Base-by-base conservation (phyloP, 2,329 filamentous ascomycete genomes). In the Chaetomium olivaceum region DNA sequence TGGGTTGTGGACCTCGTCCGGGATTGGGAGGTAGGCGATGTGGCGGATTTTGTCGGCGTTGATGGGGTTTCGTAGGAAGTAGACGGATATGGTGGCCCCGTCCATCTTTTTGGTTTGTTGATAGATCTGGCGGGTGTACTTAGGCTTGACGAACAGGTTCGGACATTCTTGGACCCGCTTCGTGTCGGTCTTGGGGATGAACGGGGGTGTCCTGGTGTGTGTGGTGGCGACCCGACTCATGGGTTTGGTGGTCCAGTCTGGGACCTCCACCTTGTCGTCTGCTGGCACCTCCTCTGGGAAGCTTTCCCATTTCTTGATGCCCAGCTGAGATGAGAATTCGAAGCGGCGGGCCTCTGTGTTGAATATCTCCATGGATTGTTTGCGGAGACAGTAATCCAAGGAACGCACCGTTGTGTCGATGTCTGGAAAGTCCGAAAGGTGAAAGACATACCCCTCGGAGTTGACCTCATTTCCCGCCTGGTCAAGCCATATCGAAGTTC, bases 31-130 rank as follows among this genome's bases (percentile, higher is more conserved):
- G n/a, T n/a, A n/a, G n/a, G n/a, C n/a, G n/a, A n/a, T n/a, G n/a
- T n/a, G n/a, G n/a, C n/a, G n/a, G n/a, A n/a, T n/a, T n/a, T n/a
- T n/a, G n/a, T n/a, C n/a, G n/a, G n/a, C n/a, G n/a, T n/a, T n/a
- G n/a, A n/a, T n/a, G n/a, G n/a, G n/a, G n/a, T n/a, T n/a, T n/a
- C n/a, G n/a, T n/a, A n/a, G 58, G 58, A 76, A 79, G 70, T 79
- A 80, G 25, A 75, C 69, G 0, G 76, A 77, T 74, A 79, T 79
- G 14, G 74, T 75, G 0, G 72, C 69, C 21, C 78, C 78, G 63
- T 80, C 78, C 72, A 80, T 74, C 71, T 80, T 80, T 66, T 74
- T 70, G 1, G 75, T 74, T 62, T 78, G 76, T 58, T 80, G 77
- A 65, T 76, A 80, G 6, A 73, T 58, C 6, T 63, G n/a, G 1